These are phyloP conservation scores for Lentinula novae-zelandiae DNA, from an alignment of 1,284 basidiomycete species.

Conservation along the genomic window DNA sequence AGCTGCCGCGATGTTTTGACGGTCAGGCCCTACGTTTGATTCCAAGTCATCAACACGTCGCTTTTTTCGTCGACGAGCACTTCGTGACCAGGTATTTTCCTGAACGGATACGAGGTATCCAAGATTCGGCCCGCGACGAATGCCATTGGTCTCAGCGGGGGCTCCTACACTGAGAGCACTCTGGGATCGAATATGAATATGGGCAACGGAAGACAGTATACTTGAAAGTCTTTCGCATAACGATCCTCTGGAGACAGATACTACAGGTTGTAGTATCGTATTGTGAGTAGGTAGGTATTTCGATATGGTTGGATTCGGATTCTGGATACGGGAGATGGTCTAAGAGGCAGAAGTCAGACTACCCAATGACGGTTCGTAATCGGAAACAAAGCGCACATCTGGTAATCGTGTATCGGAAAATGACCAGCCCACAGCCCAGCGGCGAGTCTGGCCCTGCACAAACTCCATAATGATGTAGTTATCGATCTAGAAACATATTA, in stretches of 20 bases:
- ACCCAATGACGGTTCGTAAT: not conserved
- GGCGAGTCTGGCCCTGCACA: constrained; percentile 78
- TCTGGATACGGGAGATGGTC: constrained; percentile 49
- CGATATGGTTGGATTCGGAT: constrained; percentile 38
- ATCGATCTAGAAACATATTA: constrained; percentile 46
- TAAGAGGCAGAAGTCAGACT: constrained; percentile 22
- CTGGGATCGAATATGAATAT: not conserved
- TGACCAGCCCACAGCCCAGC: constrained; percentile 91
- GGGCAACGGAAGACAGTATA: not conserved
- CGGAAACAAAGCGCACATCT: constrained; percentile 55
- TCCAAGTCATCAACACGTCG: not conserved
- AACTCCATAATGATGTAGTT: constrained; percentile 87
- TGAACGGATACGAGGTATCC: constrained; percentile 38
- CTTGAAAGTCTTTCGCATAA: not conserved
- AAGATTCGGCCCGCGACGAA: not conserved
- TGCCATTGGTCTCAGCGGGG: not conserved
- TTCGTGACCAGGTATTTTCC: constrained; percentile 72
- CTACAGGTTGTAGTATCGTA: constrained; percentile 39
- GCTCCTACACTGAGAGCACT: constrained; percentile 11
- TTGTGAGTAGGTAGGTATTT: constrained; percentile 54
- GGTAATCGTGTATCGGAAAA: constrained; percentile 61
- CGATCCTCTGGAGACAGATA: constrained; percentile 16
- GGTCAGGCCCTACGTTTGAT: not conserved
- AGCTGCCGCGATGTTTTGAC: not conserved
- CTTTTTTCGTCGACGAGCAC: constrained; percentile 42